Evolutionary conservation across 768 basidiomycete genomes (phyloP).

Genomic region (Tricholomella constricta): DNA sequence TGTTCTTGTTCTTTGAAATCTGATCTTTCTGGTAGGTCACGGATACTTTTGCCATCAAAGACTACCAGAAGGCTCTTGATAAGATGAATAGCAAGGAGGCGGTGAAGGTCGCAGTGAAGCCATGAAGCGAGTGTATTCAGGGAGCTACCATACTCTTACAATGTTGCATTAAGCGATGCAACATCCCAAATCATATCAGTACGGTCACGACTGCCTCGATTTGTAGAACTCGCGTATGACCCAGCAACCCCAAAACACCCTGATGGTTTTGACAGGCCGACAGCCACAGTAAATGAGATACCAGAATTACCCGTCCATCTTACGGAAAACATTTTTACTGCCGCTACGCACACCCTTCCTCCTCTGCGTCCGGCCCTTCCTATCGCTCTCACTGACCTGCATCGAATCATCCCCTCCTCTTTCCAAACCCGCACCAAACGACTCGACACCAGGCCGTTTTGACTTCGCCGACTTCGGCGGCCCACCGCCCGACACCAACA

Average conservation of each 20-base stretch:
- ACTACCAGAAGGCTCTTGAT: slow-evolving; percentile 67
- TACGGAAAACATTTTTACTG: slow-evolving; percentile 81
- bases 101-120: slow-evolving; percentile 55
- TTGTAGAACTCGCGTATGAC: too few relatives aligned
- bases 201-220: too few relatives aligned
- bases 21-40: slow-evolving; percentile 40
- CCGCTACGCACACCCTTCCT: slow-evolving; percentile 84
- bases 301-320: slow-evolving; percentile 24
- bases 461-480: slow-evolving; percentile 32
- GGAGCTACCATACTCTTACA: too few relatives aligned
- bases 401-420: slow-evolving; percentile 58
- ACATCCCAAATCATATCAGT: too few relatives aligned
- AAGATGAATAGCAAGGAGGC: slow-evolving; percentile 61
- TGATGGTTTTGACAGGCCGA: too few relatives aligned
- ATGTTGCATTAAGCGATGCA: too few relatives aligned
- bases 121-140: slow-evolving; percentile 10
- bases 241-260: too few relatives aligned
- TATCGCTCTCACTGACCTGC: slow-evolving; percentile 63
- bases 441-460: slow-evolving; percentile 66
- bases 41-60: slow-evolving; percentile 55
- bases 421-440: slow-evolving; percentile 90
- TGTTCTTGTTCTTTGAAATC: neutral
- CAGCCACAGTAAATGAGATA: too few relatives aligned
- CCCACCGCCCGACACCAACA: slow-evolving; percentile 24
- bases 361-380: slow-evolving; percentile 77